These are phyloP conservation scores for Yamadazyma conglobata DNA, from an alignment of 1,139 yeast genomes.

Conservation along the genomic window DNA sequence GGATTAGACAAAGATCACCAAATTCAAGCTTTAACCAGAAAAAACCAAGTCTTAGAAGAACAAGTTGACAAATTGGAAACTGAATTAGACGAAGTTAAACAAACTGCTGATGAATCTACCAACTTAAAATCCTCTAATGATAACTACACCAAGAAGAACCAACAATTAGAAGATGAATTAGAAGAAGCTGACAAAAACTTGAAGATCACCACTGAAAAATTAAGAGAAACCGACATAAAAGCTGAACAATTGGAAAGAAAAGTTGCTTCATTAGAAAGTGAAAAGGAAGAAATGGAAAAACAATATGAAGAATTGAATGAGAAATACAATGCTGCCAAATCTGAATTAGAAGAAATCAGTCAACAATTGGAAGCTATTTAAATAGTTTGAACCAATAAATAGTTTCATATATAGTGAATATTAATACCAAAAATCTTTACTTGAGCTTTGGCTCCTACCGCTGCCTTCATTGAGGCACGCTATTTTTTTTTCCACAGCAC, in stretches of 20 bases:
- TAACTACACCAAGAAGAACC: conserved; percentile 86
- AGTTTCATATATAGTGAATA: too few species aligned
- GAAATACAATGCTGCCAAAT: conserved; percentile 78
- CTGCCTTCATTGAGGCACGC: too few species aligned
- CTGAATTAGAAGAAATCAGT: conserved; percentile 91
- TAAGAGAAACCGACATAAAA: conserved; percentile 94
- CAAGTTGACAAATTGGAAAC: conserved; percentile 87
- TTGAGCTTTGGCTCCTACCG: too few species aligned
- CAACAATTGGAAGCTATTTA: conserved; percentile 88
- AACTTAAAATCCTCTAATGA: conserved; percentile 88
- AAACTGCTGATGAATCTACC: conserved; percentile 89
- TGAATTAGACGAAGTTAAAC: conserved; percentile 77
- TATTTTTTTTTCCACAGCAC: neutral
- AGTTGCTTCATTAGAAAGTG: conserved; percentile 87
- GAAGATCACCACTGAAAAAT: conserved; percentile 90
- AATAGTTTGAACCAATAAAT: conserved; percentile 8
- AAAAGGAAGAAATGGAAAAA: conserved; percentile 89
- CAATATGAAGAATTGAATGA: conserved; percentile 85
- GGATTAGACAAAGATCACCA: conserved; percentile 90
- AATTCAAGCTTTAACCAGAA: conserved; percentile 87
- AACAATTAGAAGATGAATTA: conserved; percentile 87
- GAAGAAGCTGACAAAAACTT: conserved; percentile 90
- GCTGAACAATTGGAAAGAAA: conserved; percentile 97
- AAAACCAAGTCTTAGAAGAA: conserved; percentile 85
- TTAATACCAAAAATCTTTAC: too few species aligned